Conservation (phyloP, 345 rosid genomes). For the Gossypioides kirkii region DNA sequence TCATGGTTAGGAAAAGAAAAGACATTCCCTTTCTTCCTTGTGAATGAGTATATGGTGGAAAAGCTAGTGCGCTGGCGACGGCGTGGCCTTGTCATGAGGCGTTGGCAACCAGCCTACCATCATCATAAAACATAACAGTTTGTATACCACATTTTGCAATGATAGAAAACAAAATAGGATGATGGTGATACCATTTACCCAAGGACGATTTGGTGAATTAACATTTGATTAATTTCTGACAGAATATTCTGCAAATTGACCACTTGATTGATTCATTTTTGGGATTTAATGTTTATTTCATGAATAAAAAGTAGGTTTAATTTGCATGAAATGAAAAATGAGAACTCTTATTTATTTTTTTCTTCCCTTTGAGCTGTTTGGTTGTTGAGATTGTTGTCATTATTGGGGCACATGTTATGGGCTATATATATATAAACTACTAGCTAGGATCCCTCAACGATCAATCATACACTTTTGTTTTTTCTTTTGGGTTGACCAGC, state of each 20-base stretch:
- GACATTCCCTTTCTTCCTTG: slow-evolving; percentile 7
- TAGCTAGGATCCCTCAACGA: slow-evolving; percentile 9
- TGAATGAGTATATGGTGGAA: background rate
- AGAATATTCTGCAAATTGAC: background rate
- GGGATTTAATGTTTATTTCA: background rate
- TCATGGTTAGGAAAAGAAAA: background rate
- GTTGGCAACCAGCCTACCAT: slow-evolving; percentile 7
- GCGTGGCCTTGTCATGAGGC: slow-evolving; percentile 17
- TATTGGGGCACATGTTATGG: slow-evolving; percentile 24
- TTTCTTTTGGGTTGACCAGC: background rate
- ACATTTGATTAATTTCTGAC: background rate
- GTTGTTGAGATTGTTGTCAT: slow-evolving; percentile 24
- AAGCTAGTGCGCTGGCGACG: slow-evolving; percentile 25
- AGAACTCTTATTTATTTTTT: background rate
- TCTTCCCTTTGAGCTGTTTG: slow-evolving; percentile 16
- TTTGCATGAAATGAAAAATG: slow-evolving; percentile 15
- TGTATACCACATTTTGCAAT: background rate
- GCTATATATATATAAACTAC: background rate
- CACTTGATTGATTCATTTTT: background rate
- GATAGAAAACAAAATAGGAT: background rate
- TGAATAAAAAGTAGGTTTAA: background rate
- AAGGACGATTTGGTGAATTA: background rate
- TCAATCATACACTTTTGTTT: background rate
- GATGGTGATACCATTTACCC: background rate
- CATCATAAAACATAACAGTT: background rate